Base-by-base conservation (phyloP, 2,329 filamentous ascomycete genomes). In the Allantophomopsis lycopodina region DNA sequence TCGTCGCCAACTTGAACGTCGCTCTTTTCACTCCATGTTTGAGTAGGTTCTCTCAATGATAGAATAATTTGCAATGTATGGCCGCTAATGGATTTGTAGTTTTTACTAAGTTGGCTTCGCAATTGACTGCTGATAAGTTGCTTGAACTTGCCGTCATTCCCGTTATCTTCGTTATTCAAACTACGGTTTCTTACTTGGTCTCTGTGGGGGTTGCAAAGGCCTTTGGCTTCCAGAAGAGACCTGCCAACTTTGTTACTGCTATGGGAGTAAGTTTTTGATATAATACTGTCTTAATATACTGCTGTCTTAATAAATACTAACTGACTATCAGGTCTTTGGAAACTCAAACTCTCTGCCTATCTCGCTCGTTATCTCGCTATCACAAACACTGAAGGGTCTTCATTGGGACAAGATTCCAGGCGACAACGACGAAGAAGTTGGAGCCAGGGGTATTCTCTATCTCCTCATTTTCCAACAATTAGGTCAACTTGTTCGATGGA, bases 271-370 rank as follows among this genome's bases (percentile, higher is more conserved):
- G 68, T 60, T 18, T 18, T 13, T 17, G 40, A 23, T 30, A 13
- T 36, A 4, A 8, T 35, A 38, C 18, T 41, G 40, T 37, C 15
- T 17, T 35, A 36, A 32, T 55, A 13, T 36, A 4, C 7, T 35
- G 37, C 18, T 41, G 40, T 37, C 15, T 17, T 35, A 36, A 32
- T 55, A n/a, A 38, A 11, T 42, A 44, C 35, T 36, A 12, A 36
- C 18, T 20, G 18, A 6, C 7, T 4, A 16, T 14, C 45, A 78
- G 74, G 75, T 96, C 37, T 98, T 98, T 58, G 91, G 89, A 51
- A 98, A 98, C 60, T 96, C 89, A 28, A 98, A 98, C 62, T 96
- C 91, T 14, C 72, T 98, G 15, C 91, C 91, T 0, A 96, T 98
- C 45, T 98, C 91, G 0, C 76, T 98, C 41, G 87, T 98, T 45